Evolutionary conservation across 352 stramenopile genomes (phyloP).

Genomic region (Pythium rhizo-oryzae): DNA sequence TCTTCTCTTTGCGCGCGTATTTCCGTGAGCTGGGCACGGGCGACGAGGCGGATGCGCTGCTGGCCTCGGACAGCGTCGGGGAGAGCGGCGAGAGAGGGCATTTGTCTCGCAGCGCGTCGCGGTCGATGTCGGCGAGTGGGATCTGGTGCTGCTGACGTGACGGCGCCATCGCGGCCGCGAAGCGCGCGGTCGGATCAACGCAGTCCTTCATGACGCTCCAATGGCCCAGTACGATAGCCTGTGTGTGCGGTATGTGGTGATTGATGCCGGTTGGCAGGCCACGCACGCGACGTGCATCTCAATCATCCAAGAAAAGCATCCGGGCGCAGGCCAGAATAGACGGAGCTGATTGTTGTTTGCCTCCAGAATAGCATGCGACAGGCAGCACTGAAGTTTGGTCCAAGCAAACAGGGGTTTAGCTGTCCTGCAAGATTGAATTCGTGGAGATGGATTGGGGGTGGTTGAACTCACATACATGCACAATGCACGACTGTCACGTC

Average conservation of each 20-base stretch:
- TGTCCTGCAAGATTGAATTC: neutral
- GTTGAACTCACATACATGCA: neutral
- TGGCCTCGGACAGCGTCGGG: slow-evolving; percentile 37
- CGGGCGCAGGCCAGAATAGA: neutral
- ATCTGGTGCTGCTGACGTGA: slow-evolving; percentile 24
- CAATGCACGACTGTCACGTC: no score
- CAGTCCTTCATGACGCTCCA: slow-evolving; percentile 3
- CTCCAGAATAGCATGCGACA: neutral
- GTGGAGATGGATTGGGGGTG: neutral
- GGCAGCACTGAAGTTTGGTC: neutral
- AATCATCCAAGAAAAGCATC: neutral
- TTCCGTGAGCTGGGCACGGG: slow-evolving; percentile 25
- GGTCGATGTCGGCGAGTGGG: slow-evolving; percentile 8
- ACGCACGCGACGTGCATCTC: slow-evolving; percentile 1
- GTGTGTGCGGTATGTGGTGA: neutral
- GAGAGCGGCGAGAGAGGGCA: slow-evolving; percentile 16
- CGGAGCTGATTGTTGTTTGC: neutral
- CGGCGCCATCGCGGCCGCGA: neutral
- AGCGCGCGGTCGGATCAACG: slow-evolving; percentile 1
- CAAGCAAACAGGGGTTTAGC: neutral
- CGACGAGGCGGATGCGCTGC: slow-evolving; percentile 26
- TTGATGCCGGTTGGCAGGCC: neutral
- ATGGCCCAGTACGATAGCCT: neutral
- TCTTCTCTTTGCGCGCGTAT: slow-evolving; percentile 76
- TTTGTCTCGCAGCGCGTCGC: slow-evolving; percentile 3